phyloP scores from a whole-genome alignment of 192 early-diverging fungal species.

The Entophlyctis luteolus region DNA sequence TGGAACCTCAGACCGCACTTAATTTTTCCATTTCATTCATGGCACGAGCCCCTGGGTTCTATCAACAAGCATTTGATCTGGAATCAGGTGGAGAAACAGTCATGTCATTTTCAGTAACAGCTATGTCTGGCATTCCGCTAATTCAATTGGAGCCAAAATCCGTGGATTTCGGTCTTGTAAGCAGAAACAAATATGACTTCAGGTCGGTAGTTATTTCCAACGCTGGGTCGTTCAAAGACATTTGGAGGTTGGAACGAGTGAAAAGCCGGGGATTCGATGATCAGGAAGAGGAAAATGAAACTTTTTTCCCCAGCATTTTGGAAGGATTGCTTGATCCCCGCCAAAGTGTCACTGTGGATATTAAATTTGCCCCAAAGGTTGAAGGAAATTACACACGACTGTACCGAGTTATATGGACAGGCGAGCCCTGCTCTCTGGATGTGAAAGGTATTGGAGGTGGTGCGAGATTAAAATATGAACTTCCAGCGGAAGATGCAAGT shows the following conservation, averaged over 20 bases:
- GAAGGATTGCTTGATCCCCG: slow-evolving; percentile 30
- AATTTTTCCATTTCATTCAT: slow-evolving; percentile 47
- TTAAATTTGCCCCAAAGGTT: slow-evolving; percentile 42
- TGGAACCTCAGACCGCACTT: slow-evolving; percentile 39
- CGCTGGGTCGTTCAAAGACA: slow-evolving; percentile 46
- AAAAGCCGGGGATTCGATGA: slow-evolving; percentile 4
- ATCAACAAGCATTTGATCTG: slow-evolving; percentile 49
- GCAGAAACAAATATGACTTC: slow-evolving; percentile 30
- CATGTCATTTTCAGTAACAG: slow-evolving; percentile 45
- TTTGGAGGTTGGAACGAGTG: slow-evolving; percentile 43
- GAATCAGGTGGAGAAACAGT: slow-evolving; percentile 50
- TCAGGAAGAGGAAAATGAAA: slow-evolving; percentile 20
- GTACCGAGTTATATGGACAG: slow-evolving; percentile 44
- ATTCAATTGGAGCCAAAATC: slow-evolving; percentile 32
- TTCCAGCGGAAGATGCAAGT: slow-evolving; percentile 28
- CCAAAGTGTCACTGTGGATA: slow-evolving; percentile 30
- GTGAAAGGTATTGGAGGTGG: slow-evolving; percentile 49
- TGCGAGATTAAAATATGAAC: slow-evolving; percentile 39
- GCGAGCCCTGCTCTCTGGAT: slow-evolving; percentile 40
- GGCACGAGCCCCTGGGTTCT: slow-evolving; percentile 36
- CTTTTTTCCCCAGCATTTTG: background rate
- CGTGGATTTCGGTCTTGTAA: slow-evolving; percentile 56
- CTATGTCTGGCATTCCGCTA: slow-evolving; percentile 49
- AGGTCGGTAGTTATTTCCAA: slow-evolving; percentile 47
- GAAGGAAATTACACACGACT: slow-evolving; percentile 39